Percentiles rank a stretch among this genome's conserved stretches.
Evolutionary conservation across 2,329 filamentous ascomycete species (phyloP).

Genomic region (Penicillium sp.): DNA sequence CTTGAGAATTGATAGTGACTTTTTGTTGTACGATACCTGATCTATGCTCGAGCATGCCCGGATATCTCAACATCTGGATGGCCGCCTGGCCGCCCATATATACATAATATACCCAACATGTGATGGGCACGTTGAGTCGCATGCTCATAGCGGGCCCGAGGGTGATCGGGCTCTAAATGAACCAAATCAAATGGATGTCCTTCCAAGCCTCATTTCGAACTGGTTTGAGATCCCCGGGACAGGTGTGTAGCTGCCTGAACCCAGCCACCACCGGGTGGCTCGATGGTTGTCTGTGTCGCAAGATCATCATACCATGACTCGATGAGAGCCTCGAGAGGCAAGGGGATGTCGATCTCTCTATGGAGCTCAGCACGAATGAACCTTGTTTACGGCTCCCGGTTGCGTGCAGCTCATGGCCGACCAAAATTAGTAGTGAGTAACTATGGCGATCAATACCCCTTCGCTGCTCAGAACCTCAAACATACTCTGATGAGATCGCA

Average conservation of each 20-base stretch:
- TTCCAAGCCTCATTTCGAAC: too few relatives aligned
- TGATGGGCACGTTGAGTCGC: too few relatives aligned
- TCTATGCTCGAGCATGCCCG: too few relatives aligned
- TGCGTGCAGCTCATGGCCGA: background rate
- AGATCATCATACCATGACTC: too few relatives aligned
- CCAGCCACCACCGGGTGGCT: background rate
- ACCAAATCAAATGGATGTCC: background rate
- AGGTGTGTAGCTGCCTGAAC: background rate
- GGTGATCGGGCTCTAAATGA: background rate
- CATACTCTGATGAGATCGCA: slow-evolving; percentile 8
- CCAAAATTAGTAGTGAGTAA: slow-evolving; percentile 2
- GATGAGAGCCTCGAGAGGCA: slow-evolving; percentile 8
- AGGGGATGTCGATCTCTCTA: slow-evolving; percentile 19
- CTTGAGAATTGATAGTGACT: too few relatives aligned
- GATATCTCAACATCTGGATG: too few relatives aligned
- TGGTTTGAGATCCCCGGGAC: background rate
- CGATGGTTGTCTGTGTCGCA: background rate
- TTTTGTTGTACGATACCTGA: too few relatives aligned
- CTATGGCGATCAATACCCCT: slow-evolving; percentile 9
- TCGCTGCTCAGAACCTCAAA: background rate
- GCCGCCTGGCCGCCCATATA: too few relatives aligned
- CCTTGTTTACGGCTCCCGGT: background rate
- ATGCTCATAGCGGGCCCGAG: too few relatives aligned
- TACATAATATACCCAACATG: too few relatives aligned
- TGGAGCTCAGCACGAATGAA: slow-evolving; percentile 11